phyloP scores from a whole-genome alignment of 495 filamentous ascomycete species.

The Trichoderma gamsii region DNA sequence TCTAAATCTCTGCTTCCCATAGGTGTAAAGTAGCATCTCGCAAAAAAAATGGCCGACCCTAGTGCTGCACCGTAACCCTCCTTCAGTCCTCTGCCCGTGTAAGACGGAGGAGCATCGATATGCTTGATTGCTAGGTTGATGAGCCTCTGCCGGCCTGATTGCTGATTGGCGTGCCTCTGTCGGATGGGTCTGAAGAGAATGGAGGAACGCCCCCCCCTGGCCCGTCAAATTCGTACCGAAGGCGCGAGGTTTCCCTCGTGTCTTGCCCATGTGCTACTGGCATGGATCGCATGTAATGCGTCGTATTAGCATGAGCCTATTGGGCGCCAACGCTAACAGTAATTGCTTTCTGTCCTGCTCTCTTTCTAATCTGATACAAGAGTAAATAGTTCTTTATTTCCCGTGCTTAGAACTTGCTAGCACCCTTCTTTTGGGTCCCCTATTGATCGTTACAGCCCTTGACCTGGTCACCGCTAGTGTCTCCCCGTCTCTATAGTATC shows the following conservation, averaged over 20 bases:
- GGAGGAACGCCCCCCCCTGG: background rate
- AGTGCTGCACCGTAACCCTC: constrained; percentile 8
- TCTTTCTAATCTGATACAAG: no score
- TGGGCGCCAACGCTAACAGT: no score
- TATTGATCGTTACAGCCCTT: background rate
- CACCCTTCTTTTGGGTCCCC: background rate
- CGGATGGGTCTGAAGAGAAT: background rate
- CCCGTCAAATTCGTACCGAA: background rate
- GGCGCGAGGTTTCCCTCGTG: background rate
- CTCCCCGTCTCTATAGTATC: background rate
- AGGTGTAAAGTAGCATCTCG: background rate
- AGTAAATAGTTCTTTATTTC: background rate
- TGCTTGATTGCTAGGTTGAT: constrained; percentile 6
- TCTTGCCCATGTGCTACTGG: background rate
- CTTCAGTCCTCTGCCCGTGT: background rate
- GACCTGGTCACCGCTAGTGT: background rate
- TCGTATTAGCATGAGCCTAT: no score
- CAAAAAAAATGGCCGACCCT: background rate
- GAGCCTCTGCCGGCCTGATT: background rate
- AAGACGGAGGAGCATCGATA: background rate
- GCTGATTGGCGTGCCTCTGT: background rate
- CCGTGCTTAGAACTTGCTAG: background rate
- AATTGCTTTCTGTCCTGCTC: background rate
- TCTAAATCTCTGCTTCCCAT: background rate
- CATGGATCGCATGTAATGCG: background rate